Conservation (phyloP, 2,329 filamentous ascomycete species). For the Apiospora phragmitis region DNA sequence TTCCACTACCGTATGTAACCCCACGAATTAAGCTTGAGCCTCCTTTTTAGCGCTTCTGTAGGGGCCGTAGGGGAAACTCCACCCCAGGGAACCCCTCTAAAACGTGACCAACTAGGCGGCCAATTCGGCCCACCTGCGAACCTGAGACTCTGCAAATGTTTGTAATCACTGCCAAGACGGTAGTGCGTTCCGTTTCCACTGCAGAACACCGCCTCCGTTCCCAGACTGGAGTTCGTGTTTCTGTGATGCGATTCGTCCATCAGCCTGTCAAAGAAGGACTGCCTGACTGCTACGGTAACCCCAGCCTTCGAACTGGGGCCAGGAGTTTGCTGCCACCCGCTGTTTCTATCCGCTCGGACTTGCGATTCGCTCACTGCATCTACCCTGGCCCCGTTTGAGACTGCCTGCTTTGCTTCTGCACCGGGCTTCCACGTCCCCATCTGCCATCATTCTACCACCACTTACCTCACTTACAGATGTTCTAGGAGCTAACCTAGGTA, state of each 20-base stretch:
- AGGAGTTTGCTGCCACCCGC: not conserved
- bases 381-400: not conserved
- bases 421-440: not conserved
- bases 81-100: not conserved
- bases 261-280: conserved; percentile 6
- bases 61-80: not conserved
- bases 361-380: not conserved
- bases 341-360: not conserved
- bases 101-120: not conserved
- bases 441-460: not conserved
- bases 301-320: not conserved
- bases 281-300: not conserved
- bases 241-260: conserved; percentile 9
- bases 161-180: conserved; percentile 11
- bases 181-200: conserved; percentile 10
- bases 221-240: not conserved
- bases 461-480: not conserved
- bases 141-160: conserved; percentile 1
- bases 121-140: not conserved
- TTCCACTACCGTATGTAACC: not conserved
- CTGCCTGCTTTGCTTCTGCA: not conserved
- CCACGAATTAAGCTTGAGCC: not conserved
- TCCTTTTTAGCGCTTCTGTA: not conserved
- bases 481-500: not conserved
- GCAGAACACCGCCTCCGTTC: not conserved